Conservation (phyloP, 768 basidiomycete genomes). For the Asterophora parasitica region DNA sequence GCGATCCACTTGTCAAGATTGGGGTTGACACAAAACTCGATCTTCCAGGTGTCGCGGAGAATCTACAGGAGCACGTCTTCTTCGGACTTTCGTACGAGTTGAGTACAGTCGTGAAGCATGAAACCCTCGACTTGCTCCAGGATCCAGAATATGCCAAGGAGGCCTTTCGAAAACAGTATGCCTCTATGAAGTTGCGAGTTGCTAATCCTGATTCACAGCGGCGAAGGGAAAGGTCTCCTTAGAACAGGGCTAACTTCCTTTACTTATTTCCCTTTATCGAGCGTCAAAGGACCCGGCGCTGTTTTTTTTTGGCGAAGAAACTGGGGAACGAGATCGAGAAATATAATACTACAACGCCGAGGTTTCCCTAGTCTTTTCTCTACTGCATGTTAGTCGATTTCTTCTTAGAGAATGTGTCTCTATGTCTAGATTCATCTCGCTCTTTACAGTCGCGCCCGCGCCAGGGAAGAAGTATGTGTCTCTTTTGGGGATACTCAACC, state of each 20-base stretch:
- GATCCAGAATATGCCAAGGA: conserved; percentile 3
- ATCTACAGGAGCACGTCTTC: conserved; percentile 15
- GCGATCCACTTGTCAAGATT: conserved; percentile 7
- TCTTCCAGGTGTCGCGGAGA: conserved; percentile 17
- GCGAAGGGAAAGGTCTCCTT: conserved; percentile 21
- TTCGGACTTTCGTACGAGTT: conserved; percentile 9
- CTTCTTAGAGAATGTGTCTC: conserved; percentile 12
- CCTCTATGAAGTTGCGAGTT: not conserved
- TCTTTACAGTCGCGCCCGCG: conserved; percentile 25
- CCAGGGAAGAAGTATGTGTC: conserved; percentile 40
- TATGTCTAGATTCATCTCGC: conserved; percentile 2
- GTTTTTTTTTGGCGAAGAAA: conserved; percentile 14
- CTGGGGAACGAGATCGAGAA: conserved; percentile 22
- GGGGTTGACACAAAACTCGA: conserved; percentile 12
- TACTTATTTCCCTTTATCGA: conserved; percentile 24
- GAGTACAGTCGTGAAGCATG: conserved; percentile 1
- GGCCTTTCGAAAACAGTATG: conserved; percentile 8
- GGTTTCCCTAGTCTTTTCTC: conserved; percentile 21
- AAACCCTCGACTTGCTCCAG: conserved; percentile 8
- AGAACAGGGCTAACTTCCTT: conserved; percentile 23
- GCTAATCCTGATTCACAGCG: conserved; percentile 10
- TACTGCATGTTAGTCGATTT: not conserved
- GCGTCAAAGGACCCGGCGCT: conserved; percentile 15
- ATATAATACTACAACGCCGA: conserved; percentile 18
- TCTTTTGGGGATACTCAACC: conserved; percentile 31